Evolutionary conservation across 2,329 filamentous ascomycete genomes (phyloP), one percentile per base, ranked within the genome.

Genomic region (Penicillium oxalicum): DNA sequence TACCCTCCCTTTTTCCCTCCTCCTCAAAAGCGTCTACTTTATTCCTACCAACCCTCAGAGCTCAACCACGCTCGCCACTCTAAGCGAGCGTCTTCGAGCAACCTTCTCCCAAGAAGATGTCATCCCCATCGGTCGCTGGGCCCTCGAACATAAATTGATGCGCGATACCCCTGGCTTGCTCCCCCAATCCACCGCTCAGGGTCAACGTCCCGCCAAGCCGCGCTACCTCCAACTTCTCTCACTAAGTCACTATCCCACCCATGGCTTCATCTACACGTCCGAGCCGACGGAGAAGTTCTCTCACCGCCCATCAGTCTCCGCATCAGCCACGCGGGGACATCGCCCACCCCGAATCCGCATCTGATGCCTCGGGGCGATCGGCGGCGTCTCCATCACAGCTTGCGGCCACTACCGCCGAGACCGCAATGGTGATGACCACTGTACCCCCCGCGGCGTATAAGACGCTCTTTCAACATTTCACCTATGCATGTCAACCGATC

Each of bases 211-310:
- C 35, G 39, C 56, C 4, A 62, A 60, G 18, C 64, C 69, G 4
- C 65, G 68, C 25, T 72, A 67, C 45, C 68, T 73, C 62, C 70
- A 74, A 47, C 70, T 73, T 48, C 63, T 73, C 35, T 68, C 65
- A 5, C 58, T 73, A 34, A 65, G 63, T n/a, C 66, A 72, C 49
- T 66, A 68, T 49, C 62, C 68, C 11, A 64, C 59, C 4, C 65
- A 70, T 24, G 70, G 69, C 11, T 72, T 70, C 52, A 63, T 74
- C 44, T 71, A 70, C 49, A 68, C 70, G 2, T 70, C 71, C 8
- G 60, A 62, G 41, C 51, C 60, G 2, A 46, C 50, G 7, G 60
- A 59, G 9, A 56, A 48, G 25, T 44, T 41, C 11, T 39, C 42
- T 28, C 55, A 54, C 35, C 54, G 54, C 24, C 55, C 44, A 1